phyloP scores from a whole-genome alignment of 805 yeast genomes.

The Candida saitoana region DNA sequence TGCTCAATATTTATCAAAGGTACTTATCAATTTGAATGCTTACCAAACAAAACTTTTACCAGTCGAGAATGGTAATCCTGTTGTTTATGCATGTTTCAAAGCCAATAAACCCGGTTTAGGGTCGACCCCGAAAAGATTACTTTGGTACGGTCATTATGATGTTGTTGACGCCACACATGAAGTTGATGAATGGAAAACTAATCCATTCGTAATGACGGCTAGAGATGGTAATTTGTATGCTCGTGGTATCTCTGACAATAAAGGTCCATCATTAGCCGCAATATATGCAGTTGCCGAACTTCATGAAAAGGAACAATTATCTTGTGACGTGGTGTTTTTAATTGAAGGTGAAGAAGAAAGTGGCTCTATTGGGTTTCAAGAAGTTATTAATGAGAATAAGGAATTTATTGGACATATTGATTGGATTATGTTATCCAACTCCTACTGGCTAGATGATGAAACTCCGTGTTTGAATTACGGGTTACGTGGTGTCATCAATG shows the following conservation, averaged over 20 bases:
- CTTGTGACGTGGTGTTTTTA: conserved; percentile 73
- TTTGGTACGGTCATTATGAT: conserved; percentile 97
- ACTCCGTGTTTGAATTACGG: conserved; percentile 95
- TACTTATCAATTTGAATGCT: conserved; percentile 69
- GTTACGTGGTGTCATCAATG: conserved; percentile 83
- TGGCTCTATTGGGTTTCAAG: conserved; percentile 82
- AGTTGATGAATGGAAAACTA: conserved; percentile 63
- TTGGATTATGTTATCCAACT: conserved; percentile 85
- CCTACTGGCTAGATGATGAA: conserved; percentile 88
- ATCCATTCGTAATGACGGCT: conserved; percentile 74
- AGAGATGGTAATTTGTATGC: conserved; percentile 84
- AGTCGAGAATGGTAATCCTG: conserved; percentile 76
- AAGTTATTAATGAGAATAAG: conserved; percentile 52
- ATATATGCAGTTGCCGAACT: conserved; percentile 81
- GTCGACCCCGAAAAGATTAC: conserved; percentile 33
- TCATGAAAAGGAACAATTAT: conserved; percentile 45
- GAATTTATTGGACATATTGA: conserved; percentile 60
- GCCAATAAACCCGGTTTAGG: neutral
- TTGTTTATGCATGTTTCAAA: conserved; percentile 70
- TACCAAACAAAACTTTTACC: conserved; percentile 63
- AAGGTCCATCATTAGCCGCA: conserved; percentile 88
- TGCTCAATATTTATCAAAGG: conserved; percentile 65
- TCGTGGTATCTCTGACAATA: conserved; percentile 91
- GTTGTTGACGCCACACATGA: conserved; percentile 73
- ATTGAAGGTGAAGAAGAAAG: conserved; percentile 96